These are phyloP conservation scores for Tuber magnatum DNA, from an alignment of 495 filamentous ascomycete genomes.

Conservation along the genomic window DNA sequence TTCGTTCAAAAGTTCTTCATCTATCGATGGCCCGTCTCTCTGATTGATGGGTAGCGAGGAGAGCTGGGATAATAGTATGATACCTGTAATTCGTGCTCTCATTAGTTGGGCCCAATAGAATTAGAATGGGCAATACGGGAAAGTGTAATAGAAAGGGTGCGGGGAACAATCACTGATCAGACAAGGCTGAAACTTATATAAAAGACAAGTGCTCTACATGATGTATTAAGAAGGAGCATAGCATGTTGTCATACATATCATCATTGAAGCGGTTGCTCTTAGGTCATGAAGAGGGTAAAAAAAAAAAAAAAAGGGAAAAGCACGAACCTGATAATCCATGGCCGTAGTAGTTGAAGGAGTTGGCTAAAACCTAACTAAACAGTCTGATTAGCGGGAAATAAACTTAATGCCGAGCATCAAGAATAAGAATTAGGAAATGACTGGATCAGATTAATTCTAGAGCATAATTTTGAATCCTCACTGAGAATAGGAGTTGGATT, in stretches of 20 bases:
- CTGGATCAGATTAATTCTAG: slow-evolving; percentile 22
- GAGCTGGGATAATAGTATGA: slow-evolving; percentile 2
- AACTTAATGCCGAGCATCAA: background rate
- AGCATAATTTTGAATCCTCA: slow-evolving; percentile 31
- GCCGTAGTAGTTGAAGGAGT: slow-evolving; percentile 2
- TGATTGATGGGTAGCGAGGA: background rate
- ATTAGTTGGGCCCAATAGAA: slow-evolving; percentile 5
- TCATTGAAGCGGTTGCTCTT: slow-evolving; percentile 31
- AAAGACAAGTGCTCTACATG: slow-evolving; percentile 38
- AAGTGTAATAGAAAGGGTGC: slow-evolving; percentile 2
- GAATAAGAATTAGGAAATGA: slow-evolving; percentile 14
- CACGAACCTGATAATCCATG: slow-evolving; percentile 23
- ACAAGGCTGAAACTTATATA: slow-evolving; percentile 43
- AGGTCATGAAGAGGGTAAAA: background rate
- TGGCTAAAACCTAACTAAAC: slow-evolving; percentile 7
- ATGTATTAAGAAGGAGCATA: slow-evolving; percentile 41
- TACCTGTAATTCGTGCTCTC: slow-evolving; percentile 13
- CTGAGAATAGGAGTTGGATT: slow-evolving; percentile 42
- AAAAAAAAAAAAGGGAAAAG: background rate
- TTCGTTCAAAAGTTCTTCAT: slow-evolving; percentile 43
- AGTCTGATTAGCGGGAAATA: background rate
- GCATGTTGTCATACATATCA: slow-evolving; percentile 39
- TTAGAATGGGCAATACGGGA: background rate
- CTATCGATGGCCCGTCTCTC: slow-evolving; percentile 9
- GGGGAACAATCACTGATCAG: slow-evolving; percentile 37